Evolutionary conservation across 139 green algal genomes (phyloP), one percentile per base, ranked within the genome.

Genomic region (Astrephomene gubernaculifera): DNA sequence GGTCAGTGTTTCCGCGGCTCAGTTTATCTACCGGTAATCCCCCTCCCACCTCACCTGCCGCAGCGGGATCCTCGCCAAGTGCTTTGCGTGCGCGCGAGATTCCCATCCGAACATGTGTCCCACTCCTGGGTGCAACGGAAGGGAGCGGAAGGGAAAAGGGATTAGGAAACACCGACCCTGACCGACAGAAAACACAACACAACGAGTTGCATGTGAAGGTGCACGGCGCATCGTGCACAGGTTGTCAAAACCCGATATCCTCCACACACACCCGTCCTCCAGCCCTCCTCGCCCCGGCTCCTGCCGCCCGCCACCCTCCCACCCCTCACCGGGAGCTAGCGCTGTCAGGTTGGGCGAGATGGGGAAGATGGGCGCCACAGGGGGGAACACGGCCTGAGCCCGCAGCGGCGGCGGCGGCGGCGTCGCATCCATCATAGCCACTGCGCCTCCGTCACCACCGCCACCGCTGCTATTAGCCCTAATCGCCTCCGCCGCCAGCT

Each of bases 71-170:
- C 33, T 39, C n/a, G 44, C 39, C 41, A 72, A 52, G 76, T 72
- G 76, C 1, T 60, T 39, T 2, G 27, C 74, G 21, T 39, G n/a
- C n/a, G 76, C 6, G 17, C 39, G 60, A 19, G 41, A 39, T n/a
- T 60, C 60, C 76, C 76, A 83, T 39, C 76, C 76, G 76, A 49
- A 83, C 57, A 60, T 6, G 60, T 83, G 61, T 2, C 76, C 60
- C 35, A 83, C 57, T 5, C 76, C 76, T 83, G 41, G 12, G 17
- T 17, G 49, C 12, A 12, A 17, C 12, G 12, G 17, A 25, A 12
- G 49, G 12, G 49, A 12, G 12, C 49, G 49, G 49, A 25, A 57
- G 49, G 49, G 12, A 17, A 57, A 57, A 12, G 49, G 17, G 12
- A 17, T 12, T 17, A 57, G 49, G 49, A 57, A 57, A 25, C 12